Conservation (phyloP, 2,329 filamentous ascomycete genomes). For the Fusarium sp. region DNA sequence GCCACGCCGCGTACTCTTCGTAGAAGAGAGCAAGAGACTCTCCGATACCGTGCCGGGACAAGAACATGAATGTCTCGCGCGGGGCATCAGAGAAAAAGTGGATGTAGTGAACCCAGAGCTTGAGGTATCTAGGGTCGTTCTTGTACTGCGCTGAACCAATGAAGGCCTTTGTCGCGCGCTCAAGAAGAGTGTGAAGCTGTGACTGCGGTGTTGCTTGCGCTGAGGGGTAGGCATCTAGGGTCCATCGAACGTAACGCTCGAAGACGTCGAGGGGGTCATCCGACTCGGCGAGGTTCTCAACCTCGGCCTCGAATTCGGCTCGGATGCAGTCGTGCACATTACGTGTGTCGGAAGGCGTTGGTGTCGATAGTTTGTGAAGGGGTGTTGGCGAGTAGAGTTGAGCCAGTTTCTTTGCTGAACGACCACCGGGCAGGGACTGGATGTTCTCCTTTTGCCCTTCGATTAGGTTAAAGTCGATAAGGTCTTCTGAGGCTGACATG, state of each 20-base stretch:
- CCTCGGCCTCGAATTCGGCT: conserved; percentile 84
- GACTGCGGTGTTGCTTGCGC: conserved; percentile 91
- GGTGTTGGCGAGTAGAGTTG: conserved; percentile 77
- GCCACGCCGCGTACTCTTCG: conserved; percentile 94
- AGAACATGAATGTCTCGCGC: conserved; percentile 88
- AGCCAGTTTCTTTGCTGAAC: conserved; percentile 88
- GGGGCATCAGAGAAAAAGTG: conserved; percentile 91
- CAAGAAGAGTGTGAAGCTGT: conserved; percentile 86
- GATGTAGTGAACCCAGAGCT: conserved; percentile 94
- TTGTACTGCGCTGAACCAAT: conserved; percentile 86
- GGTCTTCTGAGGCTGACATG: conserved; percentile 61
- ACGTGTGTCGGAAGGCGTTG: conserved; percentile 74
- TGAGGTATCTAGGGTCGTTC: conserved; percentile 92
- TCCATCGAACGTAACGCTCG: conserved; percentile 97
- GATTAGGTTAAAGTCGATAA: conserved; percentile 86
- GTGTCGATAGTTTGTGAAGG: conserved; percentile 64
- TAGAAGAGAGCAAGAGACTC: conserved; percentile 91
- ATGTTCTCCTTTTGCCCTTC: conserved; percentile 99
- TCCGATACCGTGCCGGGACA: conserved; percentile 87
- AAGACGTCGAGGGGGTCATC: conserved; percentile 96
- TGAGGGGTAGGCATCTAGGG: conserved; percentile 90
- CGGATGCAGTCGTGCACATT: conserved; percentile 81
- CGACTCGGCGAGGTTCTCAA: conserved; percentile 79
- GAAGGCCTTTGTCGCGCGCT: conserved; percentile 91
- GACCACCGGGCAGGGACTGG: conserved; percentile 83